Conservation (phyloP, 2,329 filamentous ascomycete genomes). For the Diaporthe sp. region DNA sequence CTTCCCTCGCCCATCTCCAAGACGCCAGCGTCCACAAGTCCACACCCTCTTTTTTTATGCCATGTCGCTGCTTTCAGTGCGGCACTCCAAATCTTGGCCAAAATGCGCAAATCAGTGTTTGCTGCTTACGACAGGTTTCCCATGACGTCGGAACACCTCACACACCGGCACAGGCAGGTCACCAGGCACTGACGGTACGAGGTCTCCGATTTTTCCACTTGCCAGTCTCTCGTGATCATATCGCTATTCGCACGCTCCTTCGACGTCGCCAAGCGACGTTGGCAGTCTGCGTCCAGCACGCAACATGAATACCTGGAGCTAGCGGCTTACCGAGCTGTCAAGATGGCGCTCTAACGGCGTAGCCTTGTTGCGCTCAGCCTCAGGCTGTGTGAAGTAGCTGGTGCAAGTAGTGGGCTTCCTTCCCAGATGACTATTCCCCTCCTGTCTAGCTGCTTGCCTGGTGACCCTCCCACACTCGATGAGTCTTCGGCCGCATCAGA, state of each 20-base stretch:
- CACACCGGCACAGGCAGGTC: constrained; percentile 10
- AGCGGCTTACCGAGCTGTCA: constrained; percentile 17
- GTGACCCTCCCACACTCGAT: constrained; percentile 30
- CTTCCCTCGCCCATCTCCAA: constrained; percentile 15
- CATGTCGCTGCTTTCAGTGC: not conserved
- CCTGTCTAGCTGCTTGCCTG: constrained; percentile 28
- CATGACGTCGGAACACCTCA: constrained; percentile 5
- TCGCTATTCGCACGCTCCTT: not conserved
- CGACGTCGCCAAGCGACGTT: not conserved
- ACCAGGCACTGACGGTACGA: constrained; percentile 26
- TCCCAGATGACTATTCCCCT: constrained; percentile 30
- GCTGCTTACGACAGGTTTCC: not conserved
- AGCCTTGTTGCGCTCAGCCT: constrained; percentile 29
- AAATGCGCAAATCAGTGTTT: constrained; percentile 5
- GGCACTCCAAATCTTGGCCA: not conserved
- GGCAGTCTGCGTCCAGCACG: not conserved
- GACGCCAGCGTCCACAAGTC: not conserved
- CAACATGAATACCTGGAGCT: constrained; percentile 8
- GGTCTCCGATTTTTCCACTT: constrained; percentile 27
- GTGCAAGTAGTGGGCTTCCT: constrained; percentile 29
- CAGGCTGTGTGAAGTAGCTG: constrained; percentile 10
- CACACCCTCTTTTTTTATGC: constrained; percentile 21
- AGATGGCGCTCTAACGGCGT: constrained; percentile 15
- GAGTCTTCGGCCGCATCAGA: constrained; percentile 32
- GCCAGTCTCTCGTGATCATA: constrained; percentile 3